Evolutionary conservation across 2,329 filamentous ascomycete species (phyloP).

Genomic region (Drechslerella dactyloides): DNA sequence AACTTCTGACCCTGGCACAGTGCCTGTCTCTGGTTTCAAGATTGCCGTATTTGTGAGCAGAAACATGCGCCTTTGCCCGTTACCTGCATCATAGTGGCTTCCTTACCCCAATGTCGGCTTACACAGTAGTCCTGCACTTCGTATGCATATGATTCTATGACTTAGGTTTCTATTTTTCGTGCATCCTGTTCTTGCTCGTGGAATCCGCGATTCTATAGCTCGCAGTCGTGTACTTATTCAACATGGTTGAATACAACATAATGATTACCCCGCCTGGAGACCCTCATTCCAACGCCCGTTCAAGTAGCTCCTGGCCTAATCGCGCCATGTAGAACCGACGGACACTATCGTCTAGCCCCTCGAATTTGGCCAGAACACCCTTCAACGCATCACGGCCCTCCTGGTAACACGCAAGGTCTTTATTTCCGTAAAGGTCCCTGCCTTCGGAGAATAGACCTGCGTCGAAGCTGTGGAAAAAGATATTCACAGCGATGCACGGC

Average conservation of each 20-base stretch:
- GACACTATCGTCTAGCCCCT: slow-evolving; percentile 63
- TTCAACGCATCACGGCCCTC: slow-evolving; percentile 75
- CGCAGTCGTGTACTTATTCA: not conserved
- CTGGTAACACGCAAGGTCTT: slow-evolving; percentile 83
- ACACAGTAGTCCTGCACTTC: no score
- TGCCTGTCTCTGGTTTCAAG: no score
- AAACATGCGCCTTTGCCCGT: no score
- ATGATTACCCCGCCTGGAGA: not conserved
- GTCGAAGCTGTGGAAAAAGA: slow-evolving; percentile 79
- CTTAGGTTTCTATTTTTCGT: no score
- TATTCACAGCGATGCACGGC: slow-evolving; percentile 78
- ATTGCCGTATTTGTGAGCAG: no score
- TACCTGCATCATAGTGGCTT: no score
- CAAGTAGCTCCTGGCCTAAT: slow-evolving; percentile 71
- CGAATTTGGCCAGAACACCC: slow-evolving; percentile 70
- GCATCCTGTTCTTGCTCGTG: no score
- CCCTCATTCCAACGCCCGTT: slow-evolving; percentile 53
- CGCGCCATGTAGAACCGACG: slow-evolving; percentile 77
- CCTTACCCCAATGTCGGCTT: no score
- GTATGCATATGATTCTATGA: no score
- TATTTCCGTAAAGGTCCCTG: slow-evolving; percentile 84
- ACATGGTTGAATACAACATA: not conserved
- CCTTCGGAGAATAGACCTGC: slow-evolving; percentile 71
- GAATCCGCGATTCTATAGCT: no score
- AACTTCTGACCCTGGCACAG: no score